A percentile compares a stretch with the other conserved stretches of the same genome.
These are phyloP conservation scores for Colletotrichum sp. DNA, from an alignment of 2,329 filamentous ascomycete species.

Conservation along the genomic window DNA sequence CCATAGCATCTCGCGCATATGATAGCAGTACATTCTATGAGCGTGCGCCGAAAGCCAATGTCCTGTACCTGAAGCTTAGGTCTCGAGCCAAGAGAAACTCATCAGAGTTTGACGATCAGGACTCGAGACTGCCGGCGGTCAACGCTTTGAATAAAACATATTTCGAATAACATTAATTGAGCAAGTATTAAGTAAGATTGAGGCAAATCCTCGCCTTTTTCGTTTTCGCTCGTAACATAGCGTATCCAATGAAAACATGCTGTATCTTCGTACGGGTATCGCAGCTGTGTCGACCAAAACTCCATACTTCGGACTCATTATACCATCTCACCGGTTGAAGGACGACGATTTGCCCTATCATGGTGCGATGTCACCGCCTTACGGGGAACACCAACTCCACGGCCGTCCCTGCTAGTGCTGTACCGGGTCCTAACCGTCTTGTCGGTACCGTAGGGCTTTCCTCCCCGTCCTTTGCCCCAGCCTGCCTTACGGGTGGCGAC, in stretches of 20 bases:
- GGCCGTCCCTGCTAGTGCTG: neutral
- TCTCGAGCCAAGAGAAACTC: neutral
- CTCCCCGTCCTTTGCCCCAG: constrained; percentile 51
- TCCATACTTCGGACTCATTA: neutral
- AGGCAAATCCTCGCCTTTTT: neutral
- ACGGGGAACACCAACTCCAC: constrained; percentile 1
- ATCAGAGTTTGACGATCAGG: neutral
- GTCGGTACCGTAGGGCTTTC: neutral
- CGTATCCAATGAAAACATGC: neutral
- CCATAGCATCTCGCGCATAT: neutral
- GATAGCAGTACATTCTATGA: neutral
- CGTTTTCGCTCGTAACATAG: neutral
- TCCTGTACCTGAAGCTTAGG: neutral
- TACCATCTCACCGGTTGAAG: neutral
- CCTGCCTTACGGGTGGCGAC: constrained; percentile 64
- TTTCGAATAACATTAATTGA: neutral
- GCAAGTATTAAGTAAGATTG: neutral
- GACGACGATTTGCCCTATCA: neutral
- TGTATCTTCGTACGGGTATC: neutral
- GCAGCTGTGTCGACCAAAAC: neutral
- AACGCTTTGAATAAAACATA: neutral
- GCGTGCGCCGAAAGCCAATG: neutral
- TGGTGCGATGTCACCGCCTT: constrained; percentile 2
- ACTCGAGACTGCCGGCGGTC: neutral
- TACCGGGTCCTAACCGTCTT: neutral